Base-by-base conservation (phyloP, 305 asterid genomes). In the Coffea humblotiana region DNA sequence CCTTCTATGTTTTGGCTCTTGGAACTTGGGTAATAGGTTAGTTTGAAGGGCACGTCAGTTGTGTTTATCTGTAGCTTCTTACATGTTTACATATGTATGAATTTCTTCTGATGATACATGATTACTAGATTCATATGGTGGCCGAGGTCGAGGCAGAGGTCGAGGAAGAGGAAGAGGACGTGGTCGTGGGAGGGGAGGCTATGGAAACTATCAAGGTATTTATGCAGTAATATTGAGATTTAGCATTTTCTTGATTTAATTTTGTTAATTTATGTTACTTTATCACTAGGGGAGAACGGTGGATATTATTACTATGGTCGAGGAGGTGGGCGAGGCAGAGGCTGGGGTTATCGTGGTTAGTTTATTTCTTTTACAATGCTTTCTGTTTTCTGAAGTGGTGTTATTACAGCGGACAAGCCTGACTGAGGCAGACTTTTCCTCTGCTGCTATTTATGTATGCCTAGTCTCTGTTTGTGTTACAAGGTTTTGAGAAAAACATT, bases 261-360 rank as follows among this genome's bases (percentile, higher is more conserved):
- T 69, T 43, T 75, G 6, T 35, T 8, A 25, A 40, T 16, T 25
- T 67, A 64, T 4, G 3, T 64, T 52, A 5, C 67, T 40, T 77
- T 47, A 51, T 75, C 78, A 15, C 56, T 83, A 48, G 88, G 87
- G 77, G 89, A 84, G 72, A 78, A 83, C 75, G 82, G 76, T 47
- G 90, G 82, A 85, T 80, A 77, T 76, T 78, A 87, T 74, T 47
- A 83, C 43, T 83, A 82, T 75, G 85, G 85, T 51, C 85, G 78
- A 68, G 85, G 85, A 45, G 87, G 87, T 56, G 84, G 89, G 56
- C 78, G 86, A 65, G 88, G 89, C 80, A 86, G 89, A 83, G 87
- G 88, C 77, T 81, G 89, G 89, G 88, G 83, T 75, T 87, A 86
- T 82, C 83, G 81, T 78, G 90, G 90, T 89, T 81, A 81, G 83